Evolutionary conservation across 352 stramenopile genomes (phyloP), one percentile per base, ranked within the genome.

Genomic region (Phytophthora pistaciae): DNA sequence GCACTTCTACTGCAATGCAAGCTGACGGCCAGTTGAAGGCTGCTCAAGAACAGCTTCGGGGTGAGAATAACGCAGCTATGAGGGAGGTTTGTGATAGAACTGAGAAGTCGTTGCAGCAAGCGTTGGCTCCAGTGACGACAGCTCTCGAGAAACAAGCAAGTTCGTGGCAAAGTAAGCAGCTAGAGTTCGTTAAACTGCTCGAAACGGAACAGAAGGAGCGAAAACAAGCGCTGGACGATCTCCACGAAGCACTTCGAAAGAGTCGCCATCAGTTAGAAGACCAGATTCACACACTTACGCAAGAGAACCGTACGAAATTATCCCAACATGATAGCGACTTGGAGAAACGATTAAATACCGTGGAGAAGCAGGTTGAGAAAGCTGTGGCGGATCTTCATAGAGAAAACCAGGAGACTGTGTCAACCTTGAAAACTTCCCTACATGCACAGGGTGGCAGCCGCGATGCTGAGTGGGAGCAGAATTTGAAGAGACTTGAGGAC

Each of bases 181-280:
- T 74, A 23, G 79, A 86, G 3, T 50, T 82, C 13, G 46, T 70
- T 2, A 82, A 64, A 66, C 65, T 75, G 56, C 1, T 85, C 49
- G 73, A 88, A 27, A 77, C 50, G 11, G 85, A 93, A 49, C 77
- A 87, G 59, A 80, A 76, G 29, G 85, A 92, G 27, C 63, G 82
- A 10, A 90, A 85, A 31, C 21, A 68, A 29, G 53, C 62, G 5
- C 16, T 87, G 2, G 80, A 90, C 8, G 40, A 58, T 0, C 27
- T 87, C 0, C 65, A 87, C 0, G 85, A 93, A 60, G 69, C 74
- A 3, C 57, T 85, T 0, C 81, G 83, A 42, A 83, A 83, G 31
- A 69, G 44, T 21, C 79, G 84, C 7, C 77, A 90, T 20, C 62
- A 74, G 3, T 57, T 88, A 5, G 78, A 92, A 74, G 84, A 92